Percentiles rank a stretch among this genome's conserved stretches.
Evolutionary conservation across 2,329 filamentous ascomycete species (phyloP).

Genomic region (Aspergillus tanneri): DNA sequence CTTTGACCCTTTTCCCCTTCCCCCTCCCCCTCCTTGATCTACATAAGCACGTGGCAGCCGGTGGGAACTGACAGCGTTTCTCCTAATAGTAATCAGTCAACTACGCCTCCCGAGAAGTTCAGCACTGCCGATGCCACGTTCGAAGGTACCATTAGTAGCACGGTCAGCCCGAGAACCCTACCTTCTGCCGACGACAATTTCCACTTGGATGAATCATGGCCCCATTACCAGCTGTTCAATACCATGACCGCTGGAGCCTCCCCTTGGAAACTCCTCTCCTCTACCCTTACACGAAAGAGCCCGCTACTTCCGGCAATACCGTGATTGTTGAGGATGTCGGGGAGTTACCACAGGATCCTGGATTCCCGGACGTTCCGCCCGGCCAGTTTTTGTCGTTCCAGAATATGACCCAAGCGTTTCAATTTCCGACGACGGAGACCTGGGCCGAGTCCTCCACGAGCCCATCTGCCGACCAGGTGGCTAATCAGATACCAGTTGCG

Average conservation of each 20-base stretch:
- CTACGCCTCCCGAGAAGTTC: constrained; percentile 34
- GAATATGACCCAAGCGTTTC: constrained; percentile 31
- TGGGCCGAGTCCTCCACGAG: constrained; percentile 27
- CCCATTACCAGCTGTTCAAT: constrained; percentile 39
- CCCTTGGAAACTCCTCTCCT: constrained; percentile 34
- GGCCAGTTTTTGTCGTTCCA: constrained; percentile 34
- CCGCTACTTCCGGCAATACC: constrained; percentile 26
- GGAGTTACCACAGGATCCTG: constrained; percentile 30
- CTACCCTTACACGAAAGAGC: constrained; percentile 35
- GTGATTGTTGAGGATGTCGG: constrained; percentile 40
- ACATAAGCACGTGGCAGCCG: constrained; percentile 9
- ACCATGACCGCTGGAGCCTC: constrained; percentile 31
- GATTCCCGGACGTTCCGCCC: constrained; percentile 29
- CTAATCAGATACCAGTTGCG: constrained; percentile 9
- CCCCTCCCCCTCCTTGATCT: not conserved
- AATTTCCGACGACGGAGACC: constrained; percentile 27
- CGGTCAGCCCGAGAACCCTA: constrained; percentile 39
- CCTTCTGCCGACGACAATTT: constrained; percentile 41
- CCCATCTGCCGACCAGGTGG: constrained; percentile 8
- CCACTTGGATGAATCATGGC: constrained; percentile 39
- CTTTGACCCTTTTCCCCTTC: constrained; percentile 1
- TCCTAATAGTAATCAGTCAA: constrained; percentile 32
- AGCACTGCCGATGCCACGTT: constrained; percentile 29
- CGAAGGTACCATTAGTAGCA: constrained; percentile 35
- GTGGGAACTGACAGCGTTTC: constrained; percentile 13